Evolutionary conservation across 2,329 filamentous ascomycete genomes (phyloP).

Genomic region (Orbilia brochopaga): DNA sequence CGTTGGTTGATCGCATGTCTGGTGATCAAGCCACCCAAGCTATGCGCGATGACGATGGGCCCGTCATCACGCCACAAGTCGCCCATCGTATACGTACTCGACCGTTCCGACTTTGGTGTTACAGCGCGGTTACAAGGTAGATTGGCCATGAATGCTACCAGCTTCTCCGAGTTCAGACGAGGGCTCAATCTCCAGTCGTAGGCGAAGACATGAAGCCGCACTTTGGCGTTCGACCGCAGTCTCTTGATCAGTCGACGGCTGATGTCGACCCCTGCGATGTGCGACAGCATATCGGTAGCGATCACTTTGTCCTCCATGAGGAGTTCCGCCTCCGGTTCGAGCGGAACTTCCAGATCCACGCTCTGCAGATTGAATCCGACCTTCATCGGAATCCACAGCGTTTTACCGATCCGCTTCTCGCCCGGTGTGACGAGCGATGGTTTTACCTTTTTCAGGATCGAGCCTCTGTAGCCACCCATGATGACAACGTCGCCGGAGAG

Average conservation of each 20-base stretch:
- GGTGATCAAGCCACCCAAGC: conserved; percentile 83
- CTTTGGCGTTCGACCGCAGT: conserved; percentile 73
- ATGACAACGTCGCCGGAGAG: conserved; percentile 85
- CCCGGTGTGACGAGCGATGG: conserved; percentile 68
- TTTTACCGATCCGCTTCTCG: conserved; percentile 71
- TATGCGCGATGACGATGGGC: conserved; percentile 83
- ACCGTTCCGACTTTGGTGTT: conserved; percentile 56
- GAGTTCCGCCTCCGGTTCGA: conserved; percentile 81
- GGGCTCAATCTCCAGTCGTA: conserved; percentile 95
- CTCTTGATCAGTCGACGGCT: conserved; percentile 80
- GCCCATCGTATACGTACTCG: conserved; percentile 62
- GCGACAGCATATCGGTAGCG: conserved; percentile 83
- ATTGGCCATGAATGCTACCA: conserved; percentile 75
- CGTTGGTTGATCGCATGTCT: conserved; percentile 84
- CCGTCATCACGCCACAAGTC: conserved; percentile 60
- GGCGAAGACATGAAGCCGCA: conserved; percentile 84
- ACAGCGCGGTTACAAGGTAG: conserved; percentile 75
- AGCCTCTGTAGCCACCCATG: conserved; percentile 88
- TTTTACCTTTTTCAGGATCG: conserved; percentile 73
- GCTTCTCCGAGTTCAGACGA: conserved; percentile 71
- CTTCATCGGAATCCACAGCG: conserved; percentile 84
- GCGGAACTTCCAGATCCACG: conserved; percentile 84
- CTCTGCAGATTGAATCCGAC: conserved; percentile 89
- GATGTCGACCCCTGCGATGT: conserved; percentile 91
- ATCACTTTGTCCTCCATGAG: conserved; percentile 82